These are phyloP conservation scores for Saccharomyces pastorianus DNA, from an alignment of 1,139 yeast species.

Conservation along the genomic window DNA sequence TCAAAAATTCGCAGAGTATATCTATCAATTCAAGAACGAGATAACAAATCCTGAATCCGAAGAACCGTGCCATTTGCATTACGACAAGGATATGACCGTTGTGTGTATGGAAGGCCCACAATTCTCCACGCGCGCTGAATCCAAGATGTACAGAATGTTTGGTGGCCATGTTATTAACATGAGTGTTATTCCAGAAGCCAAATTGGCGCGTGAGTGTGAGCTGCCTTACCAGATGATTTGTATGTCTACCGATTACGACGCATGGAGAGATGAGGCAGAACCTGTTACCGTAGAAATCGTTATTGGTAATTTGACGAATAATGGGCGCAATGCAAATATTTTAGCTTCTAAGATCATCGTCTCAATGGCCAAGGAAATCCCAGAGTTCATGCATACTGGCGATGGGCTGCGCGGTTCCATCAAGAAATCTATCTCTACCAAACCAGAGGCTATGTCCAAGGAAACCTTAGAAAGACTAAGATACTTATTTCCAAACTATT, in stretches of 20 bases:
- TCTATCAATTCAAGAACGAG: conserved; percentile 49
- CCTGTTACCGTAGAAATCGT: conserved; percentile 97
- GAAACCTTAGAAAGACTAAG: conserved; percentile 73
- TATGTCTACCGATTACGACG: conserved; percentile 97
- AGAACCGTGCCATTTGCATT: conserved; percentile 27
- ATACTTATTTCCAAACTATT: conserved; percentile 87
- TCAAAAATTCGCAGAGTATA: conserved; percentile 54
- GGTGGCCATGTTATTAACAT: conserved; percentile 94
- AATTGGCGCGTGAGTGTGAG: conserved; percentile 95
- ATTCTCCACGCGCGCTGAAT: conserved; percentile 95
- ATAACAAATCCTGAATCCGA: conserved; percentile 42
- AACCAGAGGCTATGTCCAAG: conserved; percentile 64
- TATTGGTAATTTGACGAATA: conserved; percentile 81
- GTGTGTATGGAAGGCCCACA: conserved; percentile 99
- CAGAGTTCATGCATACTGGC: conserved; percentile 51
- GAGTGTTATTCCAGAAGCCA: conserved; percentile 94
- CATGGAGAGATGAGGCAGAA: conserved; percentile 93
- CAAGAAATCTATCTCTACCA: conserved; percentile 76
- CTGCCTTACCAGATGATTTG: conserved; percentile 95
- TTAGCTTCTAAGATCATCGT: conserved; percentile 65
- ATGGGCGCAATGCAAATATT: conserved; percentile 75
- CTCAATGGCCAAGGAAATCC: conserved; percentile 54
- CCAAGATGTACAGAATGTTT: conserved; percentile 76
- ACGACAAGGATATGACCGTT: conserved; percentile 63
- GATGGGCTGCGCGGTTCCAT: conserved; percentile 64